Conservation (phyloP, 225 moss, liverwort and hornwort species). For the Polytrichum commune region DNA sequence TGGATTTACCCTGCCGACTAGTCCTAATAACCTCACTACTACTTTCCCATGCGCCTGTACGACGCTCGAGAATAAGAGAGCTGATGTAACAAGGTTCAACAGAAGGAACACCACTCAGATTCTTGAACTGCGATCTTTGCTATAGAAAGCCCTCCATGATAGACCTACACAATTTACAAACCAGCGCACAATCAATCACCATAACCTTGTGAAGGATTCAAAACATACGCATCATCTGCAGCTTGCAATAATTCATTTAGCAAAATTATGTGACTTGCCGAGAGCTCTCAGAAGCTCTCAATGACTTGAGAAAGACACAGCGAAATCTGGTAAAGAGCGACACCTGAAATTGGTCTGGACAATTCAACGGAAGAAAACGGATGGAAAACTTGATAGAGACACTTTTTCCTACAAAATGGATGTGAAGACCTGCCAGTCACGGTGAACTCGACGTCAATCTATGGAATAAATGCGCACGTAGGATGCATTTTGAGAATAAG, state of each 20-base stretch:
- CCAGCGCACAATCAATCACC: neutral
- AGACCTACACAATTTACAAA: neutral
- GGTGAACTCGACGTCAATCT: no score
- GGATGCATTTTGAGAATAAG: no score
- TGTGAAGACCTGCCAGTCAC: no score
- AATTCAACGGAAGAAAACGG: neutral
- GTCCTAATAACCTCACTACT: neutral
- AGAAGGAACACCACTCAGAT: neutral
- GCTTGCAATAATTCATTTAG: neutral
- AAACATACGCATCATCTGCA: neutral
- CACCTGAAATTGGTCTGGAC: neutral
- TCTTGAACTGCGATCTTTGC: neutral
- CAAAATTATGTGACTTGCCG: neutral
- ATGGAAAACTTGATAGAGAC: no score
- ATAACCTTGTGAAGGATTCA: neutral
- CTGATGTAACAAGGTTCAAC: no score
- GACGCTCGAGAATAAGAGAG: neutral
- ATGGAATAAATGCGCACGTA: no score
- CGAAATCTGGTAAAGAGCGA: neutral
- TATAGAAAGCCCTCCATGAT: slow-evolving; percentile 6
- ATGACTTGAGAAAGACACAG: neutral
- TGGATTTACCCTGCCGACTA: neutral
- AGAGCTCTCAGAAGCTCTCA: neutral
- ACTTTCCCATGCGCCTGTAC: slow-evolving; percentile 3
- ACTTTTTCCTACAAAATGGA: no score